phyloP scores from a whole-genome alignment of 2,329 filamentous ascomycete genomes.

The Fusarium udum region DNA sequence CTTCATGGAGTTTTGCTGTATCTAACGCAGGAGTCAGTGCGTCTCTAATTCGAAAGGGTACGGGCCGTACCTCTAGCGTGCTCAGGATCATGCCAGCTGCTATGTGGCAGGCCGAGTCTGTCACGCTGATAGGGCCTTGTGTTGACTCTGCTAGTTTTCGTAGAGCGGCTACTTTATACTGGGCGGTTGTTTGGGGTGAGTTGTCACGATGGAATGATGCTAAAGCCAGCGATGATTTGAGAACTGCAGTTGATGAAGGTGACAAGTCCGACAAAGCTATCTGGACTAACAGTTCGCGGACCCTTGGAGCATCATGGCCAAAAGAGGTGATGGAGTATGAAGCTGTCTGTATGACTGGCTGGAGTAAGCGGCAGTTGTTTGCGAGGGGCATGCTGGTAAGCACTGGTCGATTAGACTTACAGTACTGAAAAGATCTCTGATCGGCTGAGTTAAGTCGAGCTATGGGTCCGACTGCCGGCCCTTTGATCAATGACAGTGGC shows the following conservation, averaged over 20 bases:
- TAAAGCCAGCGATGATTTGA: constrained; percentile 19
- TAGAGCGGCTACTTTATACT: constrained; percentile 23
- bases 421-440: constrained; percentile 29
- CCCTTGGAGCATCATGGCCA: constrained; percentile 8
- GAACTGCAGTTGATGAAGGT: constrained; percentile 16
- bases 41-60: accelerated
- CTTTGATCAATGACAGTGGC: not conserved
- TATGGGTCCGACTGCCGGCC: not conserved
- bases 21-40: not conserved
- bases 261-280: constrained; percentile 22
- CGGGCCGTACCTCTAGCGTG: constrained; percentile 19
- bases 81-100: constrained; percentile 33
- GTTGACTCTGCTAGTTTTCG: constrained; percentile 9
- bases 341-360: constrained; percentile 23
- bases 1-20: constrained; percentile 24
- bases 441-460: constrained; percentile 32
- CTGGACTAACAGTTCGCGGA: constrained; percentile 20
- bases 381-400: accelerated
- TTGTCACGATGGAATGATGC: constrained; percentile 21
- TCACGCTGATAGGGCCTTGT: not conserved
- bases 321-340: constrained; percentile 27
- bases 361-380: not conserved
- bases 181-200: accelerated
- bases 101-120: constrained; percentile 27
- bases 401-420: not conserved